Percentiles rank a stretch among this genome's conserved stretches.
phyloP scores from a whole-genome alignment of 306 rosid species.

The Acacia melanoxylon region DNA sequence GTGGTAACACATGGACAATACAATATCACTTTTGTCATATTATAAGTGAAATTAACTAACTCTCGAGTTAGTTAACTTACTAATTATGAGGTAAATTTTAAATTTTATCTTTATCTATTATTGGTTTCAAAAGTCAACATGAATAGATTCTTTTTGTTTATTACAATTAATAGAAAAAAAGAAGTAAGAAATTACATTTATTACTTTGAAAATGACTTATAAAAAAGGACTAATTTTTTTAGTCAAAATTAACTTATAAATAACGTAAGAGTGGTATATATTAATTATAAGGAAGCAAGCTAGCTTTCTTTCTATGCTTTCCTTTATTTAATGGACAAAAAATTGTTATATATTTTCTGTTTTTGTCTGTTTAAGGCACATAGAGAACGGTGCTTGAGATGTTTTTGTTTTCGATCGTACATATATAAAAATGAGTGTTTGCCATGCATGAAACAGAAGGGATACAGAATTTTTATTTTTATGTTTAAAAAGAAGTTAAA shows the following conservation, averaged over 20 bases:
- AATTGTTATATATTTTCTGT: background rate
- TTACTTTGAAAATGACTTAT: too few relatives aligned
- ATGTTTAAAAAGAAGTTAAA: background rate
- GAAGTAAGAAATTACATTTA: too few relatives aligned
- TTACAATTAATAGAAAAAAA: too few relatives aligned
- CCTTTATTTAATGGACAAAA: background rate
- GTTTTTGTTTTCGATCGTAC: background rate
- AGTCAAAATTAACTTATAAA: too few relatives aligned
- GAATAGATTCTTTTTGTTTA: too few relatives aligned
- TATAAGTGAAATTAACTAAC: too few relatives aligned
- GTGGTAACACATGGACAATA: background rate
- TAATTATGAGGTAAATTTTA: too few relatives aligned
- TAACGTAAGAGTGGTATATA: background rate
- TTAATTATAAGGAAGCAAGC: background rate
- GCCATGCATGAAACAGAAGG: conserved; percentile 17
- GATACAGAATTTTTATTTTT: background rate
- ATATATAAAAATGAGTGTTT: background rate
- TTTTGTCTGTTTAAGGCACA: background rate
- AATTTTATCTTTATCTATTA: too few relatives aligned
- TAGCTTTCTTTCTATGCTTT: background rate
- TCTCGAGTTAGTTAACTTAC: too few relatives aligned
- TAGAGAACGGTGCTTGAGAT: background rate
- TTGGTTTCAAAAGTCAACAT: too few relatives aligned
- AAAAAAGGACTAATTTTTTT: too few relatives aligned
- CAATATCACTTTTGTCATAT: too few relatives aligned